A percentile compares a stretch with the other conserved stretches of the same genome.
Evolutionary conservation across 139 green algal genomes (phyloP).

Genomic region (Chlamydomonas urium): DNA sequence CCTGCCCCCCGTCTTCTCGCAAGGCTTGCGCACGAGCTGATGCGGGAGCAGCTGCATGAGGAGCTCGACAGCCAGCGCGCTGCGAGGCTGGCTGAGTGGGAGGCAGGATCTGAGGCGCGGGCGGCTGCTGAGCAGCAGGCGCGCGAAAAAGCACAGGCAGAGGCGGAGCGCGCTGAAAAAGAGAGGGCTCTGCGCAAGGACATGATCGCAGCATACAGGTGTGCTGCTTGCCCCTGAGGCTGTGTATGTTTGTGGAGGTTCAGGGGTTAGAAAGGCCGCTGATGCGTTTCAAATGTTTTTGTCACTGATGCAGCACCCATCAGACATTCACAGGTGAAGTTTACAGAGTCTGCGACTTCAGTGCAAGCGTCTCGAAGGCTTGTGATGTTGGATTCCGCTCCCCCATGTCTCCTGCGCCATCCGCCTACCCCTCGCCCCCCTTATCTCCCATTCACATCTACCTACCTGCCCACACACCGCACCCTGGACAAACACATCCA

Average conservation of each 20-base stretch:
- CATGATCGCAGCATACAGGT: conserved; percentile 31
- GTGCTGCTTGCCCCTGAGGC: background rate
- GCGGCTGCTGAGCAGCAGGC: background rate
- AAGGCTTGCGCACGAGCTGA: conserved; percentile 15
- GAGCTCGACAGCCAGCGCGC: conserved; percentile 14
- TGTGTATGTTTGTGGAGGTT: background rate
- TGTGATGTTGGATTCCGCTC: too few relatives aligned
- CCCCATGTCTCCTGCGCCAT: too few relatives aligned
- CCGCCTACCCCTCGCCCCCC: too few relatives aligned
- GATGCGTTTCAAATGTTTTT: background rate
- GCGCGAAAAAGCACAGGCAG: background rate
- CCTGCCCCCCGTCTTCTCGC: too few relatives aligned
- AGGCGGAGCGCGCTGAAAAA: background rate
- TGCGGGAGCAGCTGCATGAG: conserved; percentile 15
- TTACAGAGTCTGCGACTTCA: too few relatives aligned
- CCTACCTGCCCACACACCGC: too few relatives aligned
- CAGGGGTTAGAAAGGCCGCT: background rate
- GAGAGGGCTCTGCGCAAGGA: conserved; percentile 20
- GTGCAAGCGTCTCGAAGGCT: too few relatives aligned
- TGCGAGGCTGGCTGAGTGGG: conserved; percentile 5
- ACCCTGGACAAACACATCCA: too few relatives aligned
- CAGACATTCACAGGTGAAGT: too few relatives aligned
- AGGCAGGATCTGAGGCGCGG: conserved; percentile 4
- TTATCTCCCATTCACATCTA: too few relatives aligned
- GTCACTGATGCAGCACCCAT: too few relatives aligned